A percentile compares a stretch with the other conserved stretches of the same genome.
These are phyloP conservation scores for Ogataea neopini DNA, from an alignment of 805 yeast genomes.

Conservation along the genomic window DNA sequence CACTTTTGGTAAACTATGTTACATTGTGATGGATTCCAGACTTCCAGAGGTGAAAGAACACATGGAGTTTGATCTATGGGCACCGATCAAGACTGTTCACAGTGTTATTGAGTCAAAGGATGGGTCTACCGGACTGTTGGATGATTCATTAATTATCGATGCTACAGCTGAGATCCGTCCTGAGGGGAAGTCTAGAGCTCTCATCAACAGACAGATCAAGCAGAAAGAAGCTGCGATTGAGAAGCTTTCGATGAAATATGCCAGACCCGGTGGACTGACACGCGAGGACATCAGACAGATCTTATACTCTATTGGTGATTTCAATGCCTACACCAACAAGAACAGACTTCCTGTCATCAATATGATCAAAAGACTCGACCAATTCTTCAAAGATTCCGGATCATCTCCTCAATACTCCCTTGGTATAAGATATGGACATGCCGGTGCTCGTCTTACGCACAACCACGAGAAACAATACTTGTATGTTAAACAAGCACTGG, in stretches of 20 bases:
- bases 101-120: conserved; percentile 44
- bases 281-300: conserved; percentile 71
- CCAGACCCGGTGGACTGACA: conserved; percentile 40
- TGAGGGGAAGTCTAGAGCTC: conserved; percentile 52
- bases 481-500: conserved; percentile 73
- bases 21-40: conserved; percentile 84
- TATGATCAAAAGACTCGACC: conserved; percentile 56
- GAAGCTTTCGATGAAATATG: conserved; percentile 50
- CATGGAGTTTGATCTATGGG: conserved; percentile 75
- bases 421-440: conserved; percentile 64
- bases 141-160: conserved; percentile 56
- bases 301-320: conserved; percentile 77
- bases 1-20: conserved; percentile 75
- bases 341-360: conserved; percentile 67
- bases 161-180: conserved; percentile 73
- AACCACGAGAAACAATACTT: conserved; percentile 71
- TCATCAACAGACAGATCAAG: conserved; percentile 60
- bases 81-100: conserved; percentile 67
- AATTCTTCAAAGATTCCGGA: conserved; percentile 40
- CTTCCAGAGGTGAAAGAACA: conserved; percentile 67
- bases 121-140: conserved; percentile 43
- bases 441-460: conserved; percentile 74
- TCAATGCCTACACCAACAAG: conserved; percentile 67
- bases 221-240: conserved; percentile 73
- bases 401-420: conserved; percentile 41